phyloP scores from a whole-genome alignment of 1,284 basidiomycete species.

The Xerocomus minutiporus region DNA sequence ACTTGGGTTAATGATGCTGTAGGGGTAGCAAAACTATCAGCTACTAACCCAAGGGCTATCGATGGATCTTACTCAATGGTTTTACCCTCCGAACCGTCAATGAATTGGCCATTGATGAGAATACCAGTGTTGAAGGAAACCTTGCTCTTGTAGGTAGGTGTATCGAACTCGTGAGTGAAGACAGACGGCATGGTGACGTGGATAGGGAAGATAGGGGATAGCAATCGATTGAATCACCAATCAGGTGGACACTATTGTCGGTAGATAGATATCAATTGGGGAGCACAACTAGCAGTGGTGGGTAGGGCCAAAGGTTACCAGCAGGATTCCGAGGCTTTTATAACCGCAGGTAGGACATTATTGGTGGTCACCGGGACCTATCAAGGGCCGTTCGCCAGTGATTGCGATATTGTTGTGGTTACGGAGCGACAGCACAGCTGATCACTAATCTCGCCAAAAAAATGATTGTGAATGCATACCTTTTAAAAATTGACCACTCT shows the following conservation, averaged over 20 bases:
- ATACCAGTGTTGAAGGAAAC: conserved; percentile 69
- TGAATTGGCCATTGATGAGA: conserved; percentile 81
- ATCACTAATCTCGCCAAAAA: not conserved
- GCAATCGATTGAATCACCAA: not conserved
- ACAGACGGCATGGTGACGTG: conserved; percentile 24
- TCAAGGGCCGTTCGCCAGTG: not conserved
- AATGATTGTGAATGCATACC: not conserved
- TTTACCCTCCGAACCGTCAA: conserved; percentile 59
- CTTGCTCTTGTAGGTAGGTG: conserved; percentile 65
- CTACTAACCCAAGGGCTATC: not conserved
- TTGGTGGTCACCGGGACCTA: not conserved
- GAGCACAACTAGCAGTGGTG: not conserved
- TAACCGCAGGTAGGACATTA: not conserved
- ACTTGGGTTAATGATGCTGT: conserved; percentile 74
- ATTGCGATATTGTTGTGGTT: not conserved
- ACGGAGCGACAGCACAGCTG: too few relatives aligned
- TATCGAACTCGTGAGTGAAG: conserved; percentile 62
- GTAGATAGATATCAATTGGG: not conserved
- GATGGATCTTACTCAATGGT: conserved; percentile 59
- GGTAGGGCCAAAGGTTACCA: not conserved
- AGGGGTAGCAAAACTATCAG: not conserved
- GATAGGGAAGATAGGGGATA: not conserved
- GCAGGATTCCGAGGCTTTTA: not conserved
- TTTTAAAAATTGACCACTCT: not conserved
- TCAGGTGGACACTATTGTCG: not conserved